Evolutionary conservation across 2,329 filamentous ascomycete species (phyloP).

Genomic region (Aureobasidium sp.): DNA sequence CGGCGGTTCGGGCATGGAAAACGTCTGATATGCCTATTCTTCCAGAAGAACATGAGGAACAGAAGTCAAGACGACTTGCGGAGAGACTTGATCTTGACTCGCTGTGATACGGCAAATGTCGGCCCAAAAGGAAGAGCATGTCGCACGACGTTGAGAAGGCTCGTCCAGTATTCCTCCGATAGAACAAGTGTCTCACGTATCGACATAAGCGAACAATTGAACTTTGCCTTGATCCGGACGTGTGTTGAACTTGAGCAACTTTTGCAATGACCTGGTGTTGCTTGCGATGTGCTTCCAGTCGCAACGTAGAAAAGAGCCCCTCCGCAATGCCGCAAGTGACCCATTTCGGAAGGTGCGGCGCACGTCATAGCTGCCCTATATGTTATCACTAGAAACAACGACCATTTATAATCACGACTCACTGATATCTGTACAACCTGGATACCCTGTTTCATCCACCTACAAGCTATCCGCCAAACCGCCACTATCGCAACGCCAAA

Average conservation of each 20-base stretch:
- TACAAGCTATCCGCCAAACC: not conserved
- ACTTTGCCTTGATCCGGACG: not conserved
- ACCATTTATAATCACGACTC: not conserved
- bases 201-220: not conserved
- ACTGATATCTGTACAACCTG: not conserved
- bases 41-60: not conserved
- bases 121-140: not conserved
- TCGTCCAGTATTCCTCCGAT: not conserved
- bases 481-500: not conserved
- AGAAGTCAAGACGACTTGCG: not conserved
- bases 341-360: not conserved
- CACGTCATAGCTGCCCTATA: not conserved
- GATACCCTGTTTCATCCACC: not conserved
- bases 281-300: not conserved
- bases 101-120: not conserved
- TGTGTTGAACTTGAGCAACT: not conserved
- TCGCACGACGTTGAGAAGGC: not conserved
- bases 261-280: not conserved
- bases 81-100: not conserved
- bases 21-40: not conserved
- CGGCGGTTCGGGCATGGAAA: not conserved
- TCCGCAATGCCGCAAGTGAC: not conserved
- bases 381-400: not conserved
- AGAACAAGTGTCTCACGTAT: not conserved
- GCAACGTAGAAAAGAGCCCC: not conserved